Base-by-base conservation (phyloP, 768 basidiomycete species). In the Tricholoma flavovirens region DNA sequence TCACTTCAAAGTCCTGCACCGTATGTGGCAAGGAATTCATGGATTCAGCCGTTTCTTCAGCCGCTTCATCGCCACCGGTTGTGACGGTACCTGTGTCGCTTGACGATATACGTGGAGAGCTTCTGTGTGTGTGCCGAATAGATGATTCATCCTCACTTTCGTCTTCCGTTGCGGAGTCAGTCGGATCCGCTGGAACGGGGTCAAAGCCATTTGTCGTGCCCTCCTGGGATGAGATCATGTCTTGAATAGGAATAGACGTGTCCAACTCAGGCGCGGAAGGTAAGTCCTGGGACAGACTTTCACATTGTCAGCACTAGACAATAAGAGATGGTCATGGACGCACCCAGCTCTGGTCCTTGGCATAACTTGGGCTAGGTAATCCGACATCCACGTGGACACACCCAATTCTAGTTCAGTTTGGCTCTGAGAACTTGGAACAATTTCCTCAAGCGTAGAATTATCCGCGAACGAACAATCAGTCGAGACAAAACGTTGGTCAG, bases 351-450 rank as follows among this genome's bases (percentile, higher is more conserved):
- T 38, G 53, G 54, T 19, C n/a, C 9, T 26, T 46, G 10, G n/a
- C 14, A 8, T n/a, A 11, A 30, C n/a, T 30, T 5, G 12, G 29
- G 30, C 43, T 36, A 55, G 45, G 40, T 40, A 53, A 35, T 36
- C 24, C 53, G 50, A 55, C 22, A 59, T 32, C 52, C 30, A 26
- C 42, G 49, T 53, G 9, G 60, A 62, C 5, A 67, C 58, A 21
- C 40, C 60, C 22, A 76, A 59, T 51, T 77, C 75, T n/a, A 59
- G 58, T 57, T 80, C 78, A 49, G 57, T 59, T 46, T 77, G 74
- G 55, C 70, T 75, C 57, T 79, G 79, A 30, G 77, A 80, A 55
- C 75, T 80, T 14, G 73, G 75, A n/a, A 79, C 66, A 8, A 68
- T 51, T 49, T 75, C 73, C 12, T 64, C 63, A 12, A 17, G 30